Percentiles rank a stretch among this genome's conserved stretches.
phyloP scores from a whole-genome alignment of 2,329 filamentous ascomycete genomes.

The Cladosporium velox region DNA sequence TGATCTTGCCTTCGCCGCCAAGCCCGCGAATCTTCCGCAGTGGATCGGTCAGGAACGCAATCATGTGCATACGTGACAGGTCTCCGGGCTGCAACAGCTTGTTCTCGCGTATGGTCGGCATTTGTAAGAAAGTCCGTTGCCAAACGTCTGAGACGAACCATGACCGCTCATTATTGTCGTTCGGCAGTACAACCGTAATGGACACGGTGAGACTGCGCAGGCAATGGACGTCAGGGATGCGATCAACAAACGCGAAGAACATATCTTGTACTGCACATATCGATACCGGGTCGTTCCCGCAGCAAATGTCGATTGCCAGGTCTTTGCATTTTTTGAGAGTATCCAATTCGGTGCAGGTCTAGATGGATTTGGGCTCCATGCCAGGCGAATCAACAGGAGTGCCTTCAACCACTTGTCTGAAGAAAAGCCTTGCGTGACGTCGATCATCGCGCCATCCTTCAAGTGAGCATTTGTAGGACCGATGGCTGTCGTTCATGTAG shows the following conservation, averaged over 20 bases:
- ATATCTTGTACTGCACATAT: slow-evolving; percentile 9
- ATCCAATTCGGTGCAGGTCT: not conserved
- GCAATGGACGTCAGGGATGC: not conserved
- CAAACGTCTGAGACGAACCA: not conserved
- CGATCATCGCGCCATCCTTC: not conserved
- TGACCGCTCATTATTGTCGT: not conserved
- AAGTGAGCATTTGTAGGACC: slow-evolving; percentile 1
- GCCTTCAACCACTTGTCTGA: not conserved
- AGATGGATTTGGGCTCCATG: not conserved
- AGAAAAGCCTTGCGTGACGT: not conserved
- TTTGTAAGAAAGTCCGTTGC: not conserved
- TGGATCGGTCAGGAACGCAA: slow-evolving; percentile 3
- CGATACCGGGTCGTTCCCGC: slow-evolving; percentile 9
- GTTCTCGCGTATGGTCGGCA: not conserved
- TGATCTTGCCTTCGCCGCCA: not conserved
- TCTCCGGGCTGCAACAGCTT: slow-evolving; percentile 5
- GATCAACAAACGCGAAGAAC: slow-evolving; percentile 4
- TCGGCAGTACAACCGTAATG: not conserved
- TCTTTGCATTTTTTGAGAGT: not conserved
- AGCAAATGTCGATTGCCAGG: not conserved
- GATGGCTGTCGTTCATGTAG: not conserved
- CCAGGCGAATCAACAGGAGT: not conserved
- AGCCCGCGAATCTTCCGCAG: not conserved
- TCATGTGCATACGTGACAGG: slow-evolving; percentile 12
- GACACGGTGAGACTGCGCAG: not conserved